Base-by-base conservation (phyloP, 2,329 filamentous ascomycete species). In the Calonectria montana region DNA sequence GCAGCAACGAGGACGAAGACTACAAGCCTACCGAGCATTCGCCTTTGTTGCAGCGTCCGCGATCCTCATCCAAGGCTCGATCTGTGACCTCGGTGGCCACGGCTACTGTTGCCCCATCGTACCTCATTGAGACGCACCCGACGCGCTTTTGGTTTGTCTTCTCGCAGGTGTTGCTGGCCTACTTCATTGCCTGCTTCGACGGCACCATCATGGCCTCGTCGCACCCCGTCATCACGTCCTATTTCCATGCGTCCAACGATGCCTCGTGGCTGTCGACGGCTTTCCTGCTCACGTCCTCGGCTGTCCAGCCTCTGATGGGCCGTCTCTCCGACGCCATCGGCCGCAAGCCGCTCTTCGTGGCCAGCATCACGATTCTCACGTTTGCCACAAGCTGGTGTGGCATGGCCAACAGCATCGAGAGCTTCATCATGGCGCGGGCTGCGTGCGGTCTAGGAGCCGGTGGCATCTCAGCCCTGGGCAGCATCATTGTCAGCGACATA, bases 201-300 rank as follows among this genome's bases (percentile, higher is more conserved):
- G 89, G 90, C 13, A 96, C 94, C 4, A 89, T 96, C 75, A 95
- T 96, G 93, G 93, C 93, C 5, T 94, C 93, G 2, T 92, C 89
- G 48, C 94, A 97, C 81, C 94, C 94, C 0, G 93, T 94, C 69
- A 95, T 96, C 73, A 95, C 94, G 0, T 95, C 93, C 0, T 91
- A 96, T 81, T 96, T 96, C 82, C 86, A 91, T 72, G 90, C 93
- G 61, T 94, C 93, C 37, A 95, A 96, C 81, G 91, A 91, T 57
- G 94, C 94, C 3, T 95, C 94, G 2, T 97, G 94, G 94, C 87
- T 96, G 5, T 95, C 93, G 2, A 96, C 94, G 0, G 91, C 93
- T 0, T 96, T 95, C 75, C 83, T 96, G 41, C 87, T 97, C 43
- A 95, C 94, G 0, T 94, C 91, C 4, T 95, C 94, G 1, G 91